Base-by-base conservation (phyloP, 2,329 filamentous ascomycete genomes). In the Aspergillus sp. region DNA sequence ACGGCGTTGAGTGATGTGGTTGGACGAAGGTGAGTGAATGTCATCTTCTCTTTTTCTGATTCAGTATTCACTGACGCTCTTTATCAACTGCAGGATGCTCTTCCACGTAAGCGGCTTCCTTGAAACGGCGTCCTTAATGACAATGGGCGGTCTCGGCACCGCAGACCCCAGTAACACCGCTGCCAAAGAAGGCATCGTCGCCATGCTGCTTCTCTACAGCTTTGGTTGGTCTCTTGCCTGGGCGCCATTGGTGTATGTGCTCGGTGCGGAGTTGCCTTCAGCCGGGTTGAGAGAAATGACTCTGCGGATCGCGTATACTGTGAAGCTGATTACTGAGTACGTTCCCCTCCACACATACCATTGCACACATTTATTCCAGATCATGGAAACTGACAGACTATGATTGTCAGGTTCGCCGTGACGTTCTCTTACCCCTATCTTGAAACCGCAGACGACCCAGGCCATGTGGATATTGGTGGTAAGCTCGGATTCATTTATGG, bases 171-270 rank as follows among this genome's bases (percentile, higher is more conserved):
- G 17, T 13, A 54, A 54, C 6, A 28, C 9, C 1, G 5, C 17
- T 7, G 51, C 51, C 19, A 54, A 54, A 28, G 32, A 54, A 25
- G 36, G 51, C 5, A 54, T 54, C 5, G 51, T 54, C 9, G 51
- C 51, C 6, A 54, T 54, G 51, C 8, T 54, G 1, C 51, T 54
- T 21, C 51, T 54, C 2, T 54, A 39, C 21, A 54, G 51, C 51
- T 54, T 54, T 21, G 38, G 51, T 21, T 54, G 51, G 51, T 54
- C 51, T 5, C 21, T 54, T 13, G 51, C 32, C 3, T 54, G 51
- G 51, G 51, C 51, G 3, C 51, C 51, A 1, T 17, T 54, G 3
- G 51, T 54, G 15, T 54, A 54, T 21, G 51, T 54, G 7, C 36
- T 54, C 7, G 51, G 51, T n/a, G 51, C 51, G 13, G 51, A 54